Base-by-base conservation (phyloP, 1,139 yeast genomes). In the Candida dubliniensis region DNA sequence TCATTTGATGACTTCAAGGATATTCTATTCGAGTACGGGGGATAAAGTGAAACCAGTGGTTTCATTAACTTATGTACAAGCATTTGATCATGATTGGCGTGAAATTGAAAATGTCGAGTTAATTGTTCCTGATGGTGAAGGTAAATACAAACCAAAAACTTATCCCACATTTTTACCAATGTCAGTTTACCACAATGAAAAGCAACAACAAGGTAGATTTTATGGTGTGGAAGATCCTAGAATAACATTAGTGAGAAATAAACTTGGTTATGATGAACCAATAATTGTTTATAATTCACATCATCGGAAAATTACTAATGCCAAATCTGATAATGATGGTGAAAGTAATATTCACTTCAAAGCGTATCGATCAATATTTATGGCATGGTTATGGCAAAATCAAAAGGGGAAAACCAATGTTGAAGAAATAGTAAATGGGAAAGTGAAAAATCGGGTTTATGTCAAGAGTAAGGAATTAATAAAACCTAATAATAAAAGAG, bases 201-300 rank as follows among this genome's bases (percentile, higher is more conserved):
- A 58, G n/a, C 46, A 53, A 15, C 46, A 51, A 2, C 48, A 55
- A 2, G 48, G 48, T n/a, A 54, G 55, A 35, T 69, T 57, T 46
- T 66, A 66, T 47, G 77, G 77, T 0, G 72, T 76, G 1, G 77
- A 71, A 50, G 77, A 71, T 45, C 72, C 76, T 0, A 58, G 74
- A 36, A 53, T 71, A 9, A 39, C 69, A 8, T 48, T 71, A 7
- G 62, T 66, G 2, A 58, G 55, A 33, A 69, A 68, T 44, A 48
- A 58, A 25, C 43, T 49, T 8, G 75, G 76, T 1, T 53, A 60
- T 44, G 69, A 67, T 32, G 76, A 71, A 45, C 77, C 76, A 0
- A 43, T 70, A 13, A 51, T 71, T 36, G 47, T 69, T 4, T 71
- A 58, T 51, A 71, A 71, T 47, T 53, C 66, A 3, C 56, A 60